Evolutionary conservation across 257 asterid species (phyloP), one percentile per base, ranked within the genome.

Genomic region (Nicotiana otophora): DNA sequence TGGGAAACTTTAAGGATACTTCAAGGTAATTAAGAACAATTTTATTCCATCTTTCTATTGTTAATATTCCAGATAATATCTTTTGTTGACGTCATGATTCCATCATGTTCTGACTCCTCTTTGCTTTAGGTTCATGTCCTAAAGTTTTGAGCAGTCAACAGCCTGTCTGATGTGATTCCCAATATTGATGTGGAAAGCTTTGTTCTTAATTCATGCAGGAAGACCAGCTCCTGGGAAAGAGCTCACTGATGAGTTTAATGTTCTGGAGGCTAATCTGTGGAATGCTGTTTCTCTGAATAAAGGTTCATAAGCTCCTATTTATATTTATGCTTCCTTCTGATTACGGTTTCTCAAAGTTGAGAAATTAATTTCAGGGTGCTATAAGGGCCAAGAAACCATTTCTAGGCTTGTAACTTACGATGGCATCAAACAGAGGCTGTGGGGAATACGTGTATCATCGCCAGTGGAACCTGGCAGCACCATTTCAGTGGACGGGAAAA

Each of bases 331-430:
- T 62, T 30, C 82, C 75, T 48, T 23, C 77, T 81, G 46, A 17
- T 55, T 42, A 19, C 30, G 48, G 65, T 48, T 81, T 81, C 76
- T 81, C 83, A 81, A 46, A 10, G 86, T 77, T 74, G 82, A 70
- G 58, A 80, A 78, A 76, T 68, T 81, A 57, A 83, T 82, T 61
- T 46, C 93, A 96, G 98, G 99, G 81, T 94, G 99, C 87, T 96
- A 96, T 65, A 96, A 94, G 88, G 99, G 99, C 54, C 98, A 96
- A 86, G 99, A 96, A 87, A 96, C 99, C 88, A 94, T 96, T 88
- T 77, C 99, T 77, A 93, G 98, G 86, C 98, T 96, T 60, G 91
- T 96, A 82, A 94, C 99, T 7, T 96, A 96, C 63, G 93, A 93
- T 87, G 99, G 98, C 78, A 83, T 96, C 89, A 96, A 94, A 88